Conservation (phyloP, 208 protist genomes). For the Tritrichomonas musculus region DNA sequence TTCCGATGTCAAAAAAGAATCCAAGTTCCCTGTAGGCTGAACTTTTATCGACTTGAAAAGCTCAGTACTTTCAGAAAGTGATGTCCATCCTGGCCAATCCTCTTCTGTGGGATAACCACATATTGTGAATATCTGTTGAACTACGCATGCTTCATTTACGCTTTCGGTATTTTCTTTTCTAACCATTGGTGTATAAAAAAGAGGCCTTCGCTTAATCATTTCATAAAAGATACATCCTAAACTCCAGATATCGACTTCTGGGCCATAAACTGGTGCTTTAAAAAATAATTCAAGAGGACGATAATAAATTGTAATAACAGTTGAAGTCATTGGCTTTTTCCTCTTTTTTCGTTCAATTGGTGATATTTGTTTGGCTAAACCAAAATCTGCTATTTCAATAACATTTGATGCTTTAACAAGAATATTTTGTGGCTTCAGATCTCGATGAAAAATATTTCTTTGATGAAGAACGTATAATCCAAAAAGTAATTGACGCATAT, state of each 20-base stretch:
- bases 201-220: not conserved
- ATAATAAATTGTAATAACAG: not conserved
- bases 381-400: not conserved
- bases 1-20: not conserved
- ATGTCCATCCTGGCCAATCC: not conserved
- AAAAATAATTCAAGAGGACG: not conserved
- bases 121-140: not conserved
- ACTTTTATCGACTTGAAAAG: too few relatives aligned
- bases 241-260: not conserved
- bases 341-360: not conserved
- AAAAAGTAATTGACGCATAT: not conserved
- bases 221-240: not conserved
- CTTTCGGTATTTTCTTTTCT: not conserved
- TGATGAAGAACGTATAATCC: not conserved
- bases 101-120: not conserved
- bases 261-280: not conserved
- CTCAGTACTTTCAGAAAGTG: not conserved
- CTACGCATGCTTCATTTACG: too few relatives aligned
- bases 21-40: not conserved
- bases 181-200: too few relatives aligned
- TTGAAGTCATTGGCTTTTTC: slow-evolving; percentile 44
- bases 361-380: not conserved
- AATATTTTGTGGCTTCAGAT: not conserved
- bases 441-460: not conserved
- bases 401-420: not conserved